Evolutionary conservation across 768 basidiomycete species (phyloP).

Genomic region (Lactarius quietus): DNA sequence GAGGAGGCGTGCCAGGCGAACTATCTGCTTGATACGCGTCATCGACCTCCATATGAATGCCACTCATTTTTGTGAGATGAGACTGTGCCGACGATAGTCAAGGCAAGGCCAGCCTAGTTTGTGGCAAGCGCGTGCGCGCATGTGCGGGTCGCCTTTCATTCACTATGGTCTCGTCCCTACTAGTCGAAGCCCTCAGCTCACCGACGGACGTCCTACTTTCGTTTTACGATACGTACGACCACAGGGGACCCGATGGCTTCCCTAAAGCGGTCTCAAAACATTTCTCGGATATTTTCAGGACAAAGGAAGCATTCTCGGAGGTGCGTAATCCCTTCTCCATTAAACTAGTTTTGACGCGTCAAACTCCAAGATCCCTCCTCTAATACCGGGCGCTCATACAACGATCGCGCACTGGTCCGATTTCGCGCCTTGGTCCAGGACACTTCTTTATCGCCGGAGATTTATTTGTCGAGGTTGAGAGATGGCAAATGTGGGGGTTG

Average conservation of each 20-base stretch:
- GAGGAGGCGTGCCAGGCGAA: conserved; percentile 7
- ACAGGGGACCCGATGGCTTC: conserved; percentile 26
- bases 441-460: conserved; percentile 66
- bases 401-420: conserved; percentile 56
- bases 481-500: conserved; percentile 63
- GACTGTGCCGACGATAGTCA: neutral
- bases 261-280: conserved; percentile 32
- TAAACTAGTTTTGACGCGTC: conserved; percentile 1
- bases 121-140: conserved; percentile 20
- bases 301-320: conserved; percentile 28
- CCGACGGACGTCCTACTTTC: conserved; percentile 21
- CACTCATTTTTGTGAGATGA: conserved; percentile 6
- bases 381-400: conserved; percentile 44
- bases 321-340: conserved; percentile 20
- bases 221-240: conserved; percentile 20
- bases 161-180: conserved; percentile 24
- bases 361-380: conserved; percentile 50
- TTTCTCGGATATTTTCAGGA: conserved; percentile 33
- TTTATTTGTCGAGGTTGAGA: conserved; percentile 55
- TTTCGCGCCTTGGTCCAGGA: conserved; percentile 83
- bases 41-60: conserved; percentile 18
- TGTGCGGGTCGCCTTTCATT: neutral
- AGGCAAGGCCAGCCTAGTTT: conserved; percentile 6
- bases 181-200: conserved; percentile 24
- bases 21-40: neutral